A percentile compares a stretch with the other conserved stretches of the same genome.
These are phyloP conservation scores for Eragrostis nindensis DNA, from an alignment of 176 grass and related monocot genomes.

Conservation along the genomic window DNA sequence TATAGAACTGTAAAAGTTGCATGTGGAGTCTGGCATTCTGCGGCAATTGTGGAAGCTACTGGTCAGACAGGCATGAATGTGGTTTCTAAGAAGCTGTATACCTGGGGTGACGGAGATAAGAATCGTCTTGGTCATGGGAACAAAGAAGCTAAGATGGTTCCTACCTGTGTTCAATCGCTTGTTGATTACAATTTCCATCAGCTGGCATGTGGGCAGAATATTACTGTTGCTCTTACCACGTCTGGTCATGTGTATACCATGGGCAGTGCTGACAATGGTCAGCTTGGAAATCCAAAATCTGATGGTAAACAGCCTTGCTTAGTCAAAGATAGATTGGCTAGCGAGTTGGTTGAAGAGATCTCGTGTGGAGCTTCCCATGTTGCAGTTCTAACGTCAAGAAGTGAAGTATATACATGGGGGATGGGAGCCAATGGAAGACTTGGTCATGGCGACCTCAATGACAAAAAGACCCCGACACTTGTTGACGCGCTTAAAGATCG, in stretches of 20 bases:
- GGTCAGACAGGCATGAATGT: slow-evolving; percentile 47
- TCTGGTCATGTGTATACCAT: slow-evolving; percentile 93
- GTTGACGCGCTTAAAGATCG: slow-evolving; percentile 85
- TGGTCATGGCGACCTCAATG: slow-evolving; percentile 80
- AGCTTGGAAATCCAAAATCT: slow-evolving; percentile 75
- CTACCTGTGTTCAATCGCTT: slow-evolving; percentile 74
- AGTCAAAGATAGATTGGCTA: slow-evolving; percentile 63
- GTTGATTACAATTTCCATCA: slow-evolving; percentile 88
- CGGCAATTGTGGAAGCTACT: slow-evolving; percentile 79
- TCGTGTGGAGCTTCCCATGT: slow-evolving; percentile 64
- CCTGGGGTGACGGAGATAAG: slow-evolving; percentile 94
- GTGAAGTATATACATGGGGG: slow-evolving; percentile 96
- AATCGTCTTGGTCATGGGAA: slow-evolving; percentile 82
- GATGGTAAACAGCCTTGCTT: slow-evolving; percentile 74
- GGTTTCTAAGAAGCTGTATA: slow-evolving; percentile 77
- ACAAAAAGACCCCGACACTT: slow-evolving; percentile 72
- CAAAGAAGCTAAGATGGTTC: slow-evolving; percentile 71
- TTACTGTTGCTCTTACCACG: slow-evolving; percentile 81
- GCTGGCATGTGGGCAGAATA: slow-evolving; percentile 78
- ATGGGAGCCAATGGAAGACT: slow-evolving; percentile 91
- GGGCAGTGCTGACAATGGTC: slow-evolving; percentile 78
- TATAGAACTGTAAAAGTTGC: slow-evolving; percentile 71
- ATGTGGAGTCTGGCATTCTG: slow-evolving; percentile 91
- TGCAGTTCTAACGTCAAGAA: slow-evolving; percentile 77
- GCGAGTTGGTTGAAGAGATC: slow-evolving; percentile 88